Conservation (phyloP, 768 basidiomycete species). For the Hypholoma sublateritium region DNA sequence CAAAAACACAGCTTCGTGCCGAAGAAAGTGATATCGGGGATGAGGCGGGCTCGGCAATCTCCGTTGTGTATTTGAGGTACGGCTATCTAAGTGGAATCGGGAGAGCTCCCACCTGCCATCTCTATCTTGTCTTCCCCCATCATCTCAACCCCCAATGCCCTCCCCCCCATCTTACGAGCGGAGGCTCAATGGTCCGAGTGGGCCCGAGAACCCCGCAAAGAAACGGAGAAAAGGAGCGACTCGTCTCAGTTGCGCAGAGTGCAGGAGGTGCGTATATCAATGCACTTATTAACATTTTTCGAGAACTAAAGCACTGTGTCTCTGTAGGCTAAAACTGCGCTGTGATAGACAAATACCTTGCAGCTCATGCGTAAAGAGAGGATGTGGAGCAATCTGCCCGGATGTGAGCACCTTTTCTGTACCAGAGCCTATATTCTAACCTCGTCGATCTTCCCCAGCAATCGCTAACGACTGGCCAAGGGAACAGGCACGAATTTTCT, state of each 20-base stretch:
- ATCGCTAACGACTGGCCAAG: constrained; percentile 79
- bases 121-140: constrained; percentile 22
- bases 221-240: constrained; percentile 73
- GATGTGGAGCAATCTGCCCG: constrained; percentile 80
- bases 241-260: constrained; percentile 78
- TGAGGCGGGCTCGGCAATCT: constrained; percentile 20
- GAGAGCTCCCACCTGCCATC: constrained; percentile 10
- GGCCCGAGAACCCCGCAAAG: constrained; percentile 38
- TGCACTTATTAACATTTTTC: neutral
- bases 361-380: constrained; percentile 78
- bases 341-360: constrained; percentile 81
- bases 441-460: constrained; percentile 40
- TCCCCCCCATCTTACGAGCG: constrained; percentile 30
- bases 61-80: constrained; percentile 17
- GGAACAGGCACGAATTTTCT: constrained; percentile 59
- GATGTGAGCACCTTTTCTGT: constrained; percentile 48
- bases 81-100: constrained; percentile 24
- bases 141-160: constrained; percentile 35
- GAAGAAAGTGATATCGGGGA: constrained; percentile 19
- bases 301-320: neutral
- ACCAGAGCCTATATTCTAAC: constrained; percentile 12
- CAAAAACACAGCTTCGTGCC: constrained; percentile 16
- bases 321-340: constrained; percentile 58
- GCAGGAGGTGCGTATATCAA: constrained; percentile 54
- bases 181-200: constrained; percentile 20